Evolutionary conservation across 805 yeast species (phyloP).

Genomic region (Monosporozyma aquatica): DNA sequence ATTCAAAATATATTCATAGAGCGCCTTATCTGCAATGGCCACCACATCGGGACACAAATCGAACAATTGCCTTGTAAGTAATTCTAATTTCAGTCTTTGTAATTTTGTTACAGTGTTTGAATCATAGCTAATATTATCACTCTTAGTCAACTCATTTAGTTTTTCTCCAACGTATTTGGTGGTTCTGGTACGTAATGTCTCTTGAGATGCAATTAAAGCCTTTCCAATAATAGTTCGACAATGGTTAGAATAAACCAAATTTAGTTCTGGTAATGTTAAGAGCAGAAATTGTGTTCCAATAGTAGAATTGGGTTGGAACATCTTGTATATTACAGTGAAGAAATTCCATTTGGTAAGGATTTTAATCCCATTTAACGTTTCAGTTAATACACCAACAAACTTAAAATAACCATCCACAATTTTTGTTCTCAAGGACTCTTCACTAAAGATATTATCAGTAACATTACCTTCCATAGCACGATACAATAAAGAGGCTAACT

Average conservation of each 20-base stretch:
- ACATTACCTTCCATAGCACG: conserved; percentile 29
- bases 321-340: conserved; percentile 69
- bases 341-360: conserved; percentile 77
- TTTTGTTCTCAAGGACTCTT: conserved; percentile 49
- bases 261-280: conserved; percentile 51
- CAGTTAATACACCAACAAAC: conserved; percentile 65
- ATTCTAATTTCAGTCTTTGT: conserved; percentile 6
- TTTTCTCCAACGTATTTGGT: conserved; percentile 40
- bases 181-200: conserved; percentile 45
- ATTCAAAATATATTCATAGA: conserved; percentile 43
- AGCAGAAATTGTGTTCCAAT: conserved; percentile 48
- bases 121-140: not conserved
- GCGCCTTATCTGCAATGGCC: conserved; percentile 43
- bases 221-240: conserved; percentile 58
- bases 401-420: conserved; percentile 68
- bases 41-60: conserved; percentile 53
- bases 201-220: conserved; percentile 48
- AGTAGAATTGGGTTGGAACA: conserved; percentile 44
- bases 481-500: conserved; percentile 75
- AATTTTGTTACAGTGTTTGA: conserved; percentile 5
- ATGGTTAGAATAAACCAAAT: conserved; percentile 53
- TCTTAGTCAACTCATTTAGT: conserved; percentile 11
- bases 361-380: conserved; percentile 50
- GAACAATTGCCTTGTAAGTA: conserved; percentile 21
- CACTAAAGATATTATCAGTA: conserved; percentile 63